Evolutionary conservation across 495 filamentous ascomycete genomes (phyloP).

Genomic region (Arthonia radiata): DNA sequence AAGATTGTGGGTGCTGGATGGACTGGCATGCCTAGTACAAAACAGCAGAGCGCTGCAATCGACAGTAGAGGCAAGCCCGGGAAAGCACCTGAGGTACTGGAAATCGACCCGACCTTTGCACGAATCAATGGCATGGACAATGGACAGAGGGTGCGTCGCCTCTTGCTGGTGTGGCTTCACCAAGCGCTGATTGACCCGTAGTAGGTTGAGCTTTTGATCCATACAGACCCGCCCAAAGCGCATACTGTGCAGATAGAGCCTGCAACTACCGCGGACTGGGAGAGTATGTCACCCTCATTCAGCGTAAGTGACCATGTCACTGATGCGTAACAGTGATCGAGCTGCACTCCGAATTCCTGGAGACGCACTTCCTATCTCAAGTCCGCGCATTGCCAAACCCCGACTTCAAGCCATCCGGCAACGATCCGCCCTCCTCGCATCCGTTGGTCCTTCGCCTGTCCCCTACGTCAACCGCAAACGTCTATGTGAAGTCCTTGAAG

Average conservation of each 20-base stretch:
- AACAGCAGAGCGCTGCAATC: too few species aligned
- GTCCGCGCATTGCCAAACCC: slow-evolving; percentile 83
- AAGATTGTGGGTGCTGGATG: slow-evolving; percentile 71
- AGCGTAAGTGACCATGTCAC: neutral
- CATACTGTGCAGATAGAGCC: slow-evolving; percentile 93
- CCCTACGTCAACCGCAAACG: slow-evolving; percentile 83
- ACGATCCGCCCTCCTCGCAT: slow-evolving; percentile 30
- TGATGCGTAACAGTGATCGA: slow-evolving; percentile 46
- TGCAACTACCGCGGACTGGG: slow-evolving; percentile 85
- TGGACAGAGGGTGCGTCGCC: slow-evolving; percentile 46
- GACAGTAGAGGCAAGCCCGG: too few species aligned
- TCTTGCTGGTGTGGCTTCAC: neutral
- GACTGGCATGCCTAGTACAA: slow-evolving; percentile 93
- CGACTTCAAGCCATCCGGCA: slow-evolving; percentile 23
- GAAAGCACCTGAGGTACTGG: slow-evolving; percentile 50
- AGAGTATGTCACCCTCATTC: slow-evolving; percentile 30
- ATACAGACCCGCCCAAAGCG: slow-evolving; percentile 70
- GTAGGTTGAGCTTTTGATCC: slow-evolving; percentile 40
- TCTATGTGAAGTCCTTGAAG: slow-evolving; percentile 53
- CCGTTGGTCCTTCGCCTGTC: slow-evolving; percentile 82
- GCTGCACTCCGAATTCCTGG: slow-evolving; percentile 78
- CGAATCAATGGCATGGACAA: slow-evolving; percentile 54
- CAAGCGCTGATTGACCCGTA: slow-evolving; percentile 3
- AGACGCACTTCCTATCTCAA: slow-evolving; percentile 80
- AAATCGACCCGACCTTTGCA: slow-evolving; percentile 81